Conservation (phyloP, 495 filamentous ascomycete genomes). For the Hypoxylon cercidicola region DNA sequence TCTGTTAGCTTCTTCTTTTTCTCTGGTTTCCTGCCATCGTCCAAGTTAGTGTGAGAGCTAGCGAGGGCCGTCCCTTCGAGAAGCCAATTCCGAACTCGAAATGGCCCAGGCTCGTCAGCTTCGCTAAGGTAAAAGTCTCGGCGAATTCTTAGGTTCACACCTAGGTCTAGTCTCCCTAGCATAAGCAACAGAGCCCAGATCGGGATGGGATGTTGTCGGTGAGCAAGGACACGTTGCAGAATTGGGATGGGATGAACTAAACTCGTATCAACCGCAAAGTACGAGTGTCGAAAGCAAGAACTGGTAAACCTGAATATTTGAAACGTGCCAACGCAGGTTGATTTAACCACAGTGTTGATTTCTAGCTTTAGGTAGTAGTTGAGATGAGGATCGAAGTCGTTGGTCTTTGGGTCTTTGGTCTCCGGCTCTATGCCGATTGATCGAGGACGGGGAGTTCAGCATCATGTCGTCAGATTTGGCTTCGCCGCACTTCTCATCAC, state of each 20-base stretch:
- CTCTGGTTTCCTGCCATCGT: neutral
- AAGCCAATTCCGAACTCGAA: neutral
- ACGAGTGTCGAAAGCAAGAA: neutral
- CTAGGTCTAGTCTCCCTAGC: neutral
- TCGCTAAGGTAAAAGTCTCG: neutral
- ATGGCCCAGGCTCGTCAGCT: neutral
- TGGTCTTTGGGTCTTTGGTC: too few species aligned
- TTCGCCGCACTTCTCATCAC: too few species aligned
- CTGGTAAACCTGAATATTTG: conserved; percentile 9
- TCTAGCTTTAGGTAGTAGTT: too few species aligned
- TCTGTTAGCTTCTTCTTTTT: neutral
- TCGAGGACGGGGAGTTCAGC: neutral
- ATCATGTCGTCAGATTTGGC: conserved; percentile 12
- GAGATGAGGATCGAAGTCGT: too few species aligned
- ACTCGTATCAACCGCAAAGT: neutral
- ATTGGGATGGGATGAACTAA: neutral
- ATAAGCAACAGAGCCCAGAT: neutral
- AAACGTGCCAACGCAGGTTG: conserved; percentile 17
- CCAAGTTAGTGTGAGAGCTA: neutral
- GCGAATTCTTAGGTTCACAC: neutral
- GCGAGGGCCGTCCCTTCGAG: neutral
- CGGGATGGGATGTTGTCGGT: neutral
- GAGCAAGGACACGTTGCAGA: conserved; percentile 19
- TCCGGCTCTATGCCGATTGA: too few species aligned
- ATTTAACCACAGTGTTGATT: conserved; percentile 9